phyloP scores from a whole-genome alignment of 2,329 filamentous ascomycete species.

The Hymenoscyphus fraxineus region DNA sequence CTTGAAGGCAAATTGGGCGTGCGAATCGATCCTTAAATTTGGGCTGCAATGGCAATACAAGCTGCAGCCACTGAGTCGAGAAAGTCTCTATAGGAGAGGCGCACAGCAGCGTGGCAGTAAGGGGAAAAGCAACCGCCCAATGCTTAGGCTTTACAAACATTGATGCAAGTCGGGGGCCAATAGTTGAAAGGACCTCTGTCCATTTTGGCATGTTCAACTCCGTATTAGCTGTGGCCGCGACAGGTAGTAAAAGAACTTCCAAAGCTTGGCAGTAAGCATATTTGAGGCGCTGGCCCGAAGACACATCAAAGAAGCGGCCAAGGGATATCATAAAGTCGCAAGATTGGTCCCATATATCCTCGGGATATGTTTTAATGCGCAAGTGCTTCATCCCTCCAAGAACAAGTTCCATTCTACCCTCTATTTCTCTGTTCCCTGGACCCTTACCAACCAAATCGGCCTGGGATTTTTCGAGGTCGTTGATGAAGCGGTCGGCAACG shows the following conservation, averaged over 20 bases:
- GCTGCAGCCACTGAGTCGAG: conserved; percentile 77
- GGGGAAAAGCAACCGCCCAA: conserved; percentile 83
- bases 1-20: conserved; percentile 77
- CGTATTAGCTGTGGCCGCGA: conserved; percentile 74
- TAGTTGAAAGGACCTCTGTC: conserved; percentile 76
- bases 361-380: conserved; percentile 68
- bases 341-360: conserved; percentile 76
- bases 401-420: conserved; percentile 81
- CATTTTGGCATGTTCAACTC: conserved; percentile 81
- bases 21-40: conserved; percentile 81
- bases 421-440: conserved; percentile 62
- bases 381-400: conserved; percentile 90
- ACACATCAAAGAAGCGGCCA: conserved; percentile 75
- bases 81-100: conserved; percentile 83
- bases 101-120: conserved; percentile 83
- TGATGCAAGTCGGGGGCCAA: conserved; percentile 74
- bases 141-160: conserved; percentile 90
- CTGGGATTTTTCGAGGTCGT: conserved; percentile 74
- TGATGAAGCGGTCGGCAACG: conserved; percentile 77
- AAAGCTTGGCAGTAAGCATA: conserved; percentile 92
- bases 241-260: conserved; percentile 78
- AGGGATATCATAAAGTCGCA: conserved; percentile 85
- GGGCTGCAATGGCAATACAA: conserved; percentile 72
- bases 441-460: conserved; percentile 71
- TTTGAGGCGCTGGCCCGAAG: conserved; percentile 86